Base-by-base conservation (phyloP, 805 yeast genomes). In the Sugiyamaella smithiae region DNA sequence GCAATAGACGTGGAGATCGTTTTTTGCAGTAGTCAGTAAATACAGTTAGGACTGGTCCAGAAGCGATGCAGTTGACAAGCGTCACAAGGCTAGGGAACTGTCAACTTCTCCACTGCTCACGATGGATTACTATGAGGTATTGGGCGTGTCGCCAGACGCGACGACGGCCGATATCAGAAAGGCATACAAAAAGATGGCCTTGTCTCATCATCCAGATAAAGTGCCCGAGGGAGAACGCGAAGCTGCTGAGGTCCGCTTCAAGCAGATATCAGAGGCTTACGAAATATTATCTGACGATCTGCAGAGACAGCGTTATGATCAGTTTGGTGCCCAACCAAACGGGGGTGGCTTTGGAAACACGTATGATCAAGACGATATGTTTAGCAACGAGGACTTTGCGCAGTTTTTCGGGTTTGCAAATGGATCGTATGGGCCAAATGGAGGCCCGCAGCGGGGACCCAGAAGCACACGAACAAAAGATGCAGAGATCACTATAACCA, bases 151-250 rank as follows among this genome's bases (percentile, higher is more conserved):
- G 5, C 63, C 73, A 2, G 72, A 77, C 16, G 95, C 97, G 0
- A 68, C 88, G 1, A 67, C 78, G 26, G 69, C 68, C 1, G 97
- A 90, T 54, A 87, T 91, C 63, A 84, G 84, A 58, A 82, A 78
- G 65, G 95, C 97, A 0, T 91, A 88, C 67, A 76, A 95, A 56
- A 85, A 82, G 57, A 74, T 88, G 43, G 98, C 98, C 8, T 73
- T 91, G 33, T 71, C 73, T 51, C 79, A 82, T 59, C 98, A 91
- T 67, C 98, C 98, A 0, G 98, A 91, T 66, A 91, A 93, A 63
- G 89, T 80, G 1, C 64, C 79, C 0, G 87, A 81, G 55, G 80
- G 77, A 7, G 80, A 80, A 19, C 72, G 93, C 51, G 83, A 74
- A 12, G 78, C 71, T 16, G 85, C 95, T 2, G 97, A 88, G 66